Percentiles rank a stretch among this genome's conserved stretches.
These are phyloP conservation scores for Fusarium nisikadoi DNA, from an alignment of 2,329 filamentous ascomycete genomes.

Conservation along the genomic window DNA sequence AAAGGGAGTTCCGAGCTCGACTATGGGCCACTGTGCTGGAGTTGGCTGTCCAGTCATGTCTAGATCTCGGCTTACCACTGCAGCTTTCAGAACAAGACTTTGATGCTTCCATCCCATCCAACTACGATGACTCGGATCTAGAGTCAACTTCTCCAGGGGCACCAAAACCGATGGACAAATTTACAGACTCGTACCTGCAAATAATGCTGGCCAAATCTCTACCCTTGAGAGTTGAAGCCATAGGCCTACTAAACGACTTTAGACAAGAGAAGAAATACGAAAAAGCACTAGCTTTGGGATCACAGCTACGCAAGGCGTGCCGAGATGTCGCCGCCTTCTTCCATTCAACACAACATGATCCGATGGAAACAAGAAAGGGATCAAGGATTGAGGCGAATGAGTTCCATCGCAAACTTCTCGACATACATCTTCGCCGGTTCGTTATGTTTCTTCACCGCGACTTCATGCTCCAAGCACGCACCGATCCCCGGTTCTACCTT, in stretches of 20 bases:
- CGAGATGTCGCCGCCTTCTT: slow-evolving; percentile 41
- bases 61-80: slow-evolving; percentile 40
- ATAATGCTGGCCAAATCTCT: slow-evolving; percentile 37
- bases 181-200: slow-evolving; percentile 41
- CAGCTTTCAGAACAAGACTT: slow-evolving; percentile 32
- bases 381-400: slow-evolving; percentile 26
- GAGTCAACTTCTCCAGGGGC: slow-evolving; percentile 11
- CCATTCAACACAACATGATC: slow-evolving; percentile 4
- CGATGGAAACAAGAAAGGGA: background rate
- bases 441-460: slow-evolving; percentile 44
- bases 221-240: slow-evolving; percentile 31
- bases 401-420: slow-evolving; percentile 41
- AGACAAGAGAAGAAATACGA: slow-evolving; percentile 35
- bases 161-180: slow-evolving; percentile 8
- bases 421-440: slow-evolving; percentile 42
- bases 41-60: slow-evolving; percentile 35
- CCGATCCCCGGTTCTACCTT: slow-evolving; percentile 41
- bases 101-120: slow-evolving; percentile 34
- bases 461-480: slow-evolving; percentile 41
- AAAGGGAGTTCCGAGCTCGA: slow-evolving; percentile 36
- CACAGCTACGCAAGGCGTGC: slow-evolving; percentile 37
- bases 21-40: slow-evolving; percentile 43
- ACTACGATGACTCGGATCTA: slow-evolving; percentile 39
- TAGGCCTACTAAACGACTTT: slow-evolving; percentile 41
- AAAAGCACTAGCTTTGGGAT: slow-evolving; percentile 29